Evolutionary conservation across 164 flowering plant genomes (phyloP).

Genomic region (Magnolia changhungtana): DNA sequence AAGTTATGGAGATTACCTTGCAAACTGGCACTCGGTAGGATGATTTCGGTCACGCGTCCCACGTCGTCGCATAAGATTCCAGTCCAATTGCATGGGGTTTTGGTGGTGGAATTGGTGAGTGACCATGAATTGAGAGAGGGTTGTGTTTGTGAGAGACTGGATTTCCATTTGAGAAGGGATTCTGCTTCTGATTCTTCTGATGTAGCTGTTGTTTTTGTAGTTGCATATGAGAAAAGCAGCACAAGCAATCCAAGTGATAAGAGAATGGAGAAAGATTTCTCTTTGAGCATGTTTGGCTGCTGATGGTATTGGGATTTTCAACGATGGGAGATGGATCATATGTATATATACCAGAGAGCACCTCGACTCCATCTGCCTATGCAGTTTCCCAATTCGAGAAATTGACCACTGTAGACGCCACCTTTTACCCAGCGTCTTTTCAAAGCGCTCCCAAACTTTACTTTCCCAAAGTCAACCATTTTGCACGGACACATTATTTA

Average conservation of each 20-base stretch:
- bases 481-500: too few relatives aligned
- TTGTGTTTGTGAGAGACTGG: neutral
- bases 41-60: conserved; percentile 9
- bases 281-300: neutral
- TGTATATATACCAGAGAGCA: too few relatives aligned
- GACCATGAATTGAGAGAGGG: conserved; percentile 4
- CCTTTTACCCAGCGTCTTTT: too few relatives aligned
- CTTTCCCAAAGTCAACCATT: too few relatives aligned
- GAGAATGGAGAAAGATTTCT: neutral
- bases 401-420: too few relatives aligned
- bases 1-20: conserved; percentile 17
- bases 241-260: neutral
- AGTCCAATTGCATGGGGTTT: conserved; percentile 17
- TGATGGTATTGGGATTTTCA: neutral
- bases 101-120: neutral
- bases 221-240: neutral
- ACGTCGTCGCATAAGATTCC: conserved; percentile 18
- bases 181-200: conserved; percentile 3
- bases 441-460: too few relatives aligned
- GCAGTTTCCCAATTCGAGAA: too few relatives aligned
- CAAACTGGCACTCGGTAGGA: conserved; percentile 8
- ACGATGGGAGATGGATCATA: neutral
- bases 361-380: too few relatives aligned
- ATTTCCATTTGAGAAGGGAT: conserved; percentile 7
- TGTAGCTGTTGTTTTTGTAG: neutral